Conservation (phyloP, 2,329 filamentous ascomycete genomes). For the Exophiala sideris region DNA sequence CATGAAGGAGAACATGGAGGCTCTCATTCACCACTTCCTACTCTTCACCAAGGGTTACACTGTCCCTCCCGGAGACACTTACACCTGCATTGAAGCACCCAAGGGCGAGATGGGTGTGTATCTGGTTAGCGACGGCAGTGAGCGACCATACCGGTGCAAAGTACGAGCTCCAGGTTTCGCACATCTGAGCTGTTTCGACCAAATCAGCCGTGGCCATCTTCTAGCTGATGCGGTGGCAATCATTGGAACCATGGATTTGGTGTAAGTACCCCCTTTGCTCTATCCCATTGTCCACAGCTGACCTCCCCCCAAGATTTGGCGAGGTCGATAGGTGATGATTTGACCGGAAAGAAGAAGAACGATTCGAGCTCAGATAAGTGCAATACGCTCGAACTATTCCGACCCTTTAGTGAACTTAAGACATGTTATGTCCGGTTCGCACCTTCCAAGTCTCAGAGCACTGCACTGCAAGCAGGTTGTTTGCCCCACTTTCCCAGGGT, state of each 20-base stretch:
- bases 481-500: background rate
- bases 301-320: too few species aligned
- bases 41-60: conserved; percentile 98
- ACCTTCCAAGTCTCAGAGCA: too few species aligned
- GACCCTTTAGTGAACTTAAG: background rate
- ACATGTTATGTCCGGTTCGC: background rate
- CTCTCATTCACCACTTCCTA: conserved; percentile 97
- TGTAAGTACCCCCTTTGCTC: conserved; percentile 38
- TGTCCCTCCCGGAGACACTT: conserved; percentile 95
- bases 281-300: too few species aligned
- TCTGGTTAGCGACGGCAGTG: conserved; percentile 90
- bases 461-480: too few species aligned
- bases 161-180: conserved; percentile 96
- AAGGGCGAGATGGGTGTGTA: conserved; percentile 99
- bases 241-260: conserved; percentile 55
- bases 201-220: conserved; percentile 86
- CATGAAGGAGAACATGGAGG: conserved; percentile 99
- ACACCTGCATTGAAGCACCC: conserved; percentile 96
- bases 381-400: background rate
- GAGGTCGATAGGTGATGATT: too few species aligned
- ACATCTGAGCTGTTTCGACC: conserved; percentile 90
- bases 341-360: too few species aligned
- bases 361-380: too few species aligned
- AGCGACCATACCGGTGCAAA: conserved; percentile 95
- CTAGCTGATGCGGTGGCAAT: conserved; percentile 95